Conservation (phyloP, 768 basidiomycete species). For the Calocybe indica region DNA sequence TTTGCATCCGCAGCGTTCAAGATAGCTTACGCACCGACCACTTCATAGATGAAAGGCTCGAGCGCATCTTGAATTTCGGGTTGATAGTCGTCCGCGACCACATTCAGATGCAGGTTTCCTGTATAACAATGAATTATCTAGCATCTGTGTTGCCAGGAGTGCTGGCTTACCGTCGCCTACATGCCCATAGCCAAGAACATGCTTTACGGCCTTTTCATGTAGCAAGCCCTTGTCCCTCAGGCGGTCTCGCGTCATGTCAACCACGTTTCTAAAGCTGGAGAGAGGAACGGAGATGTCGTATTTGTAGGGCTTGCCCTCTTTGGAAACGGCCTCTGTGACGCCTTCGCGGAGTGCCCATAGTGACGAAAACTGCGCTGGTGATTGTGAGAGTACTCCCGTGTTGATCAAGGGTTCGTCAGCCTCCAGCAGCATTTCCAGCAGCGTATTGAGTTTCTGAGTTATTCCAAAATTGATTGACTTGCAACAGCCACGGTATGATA, state of each 20-base stretch:
- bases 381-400: conserved; percentile 90
- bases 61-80: conserved; percentile 81
- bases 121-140: conserved; percentile 1
- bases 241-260: conserved; percentile 73
- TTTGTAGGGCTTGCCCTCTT: conserved; percentile 94
- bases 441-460: conserved; percentile 72
- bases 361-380: conserved; percentile 81
- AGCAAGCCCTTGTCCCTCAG: conserved; percentile 66
- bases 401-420: conserved; percentile 72
- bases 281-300: conserved; percentile 93
- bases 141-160: not conserved
- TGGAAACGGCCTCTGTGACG: conserved; percentile 86
- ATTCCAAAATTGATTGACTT: not conserved
- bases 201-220: conserved; percentile 68
- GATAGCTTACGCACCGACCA: conserved; percentile 56
- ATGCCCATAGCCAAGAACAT: conserved; percentile 92
- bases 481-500: not conserved
- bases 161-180: conserved; percentile 81
- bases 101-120: conserved; percentile 95
- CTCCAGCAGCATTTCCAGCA: conserved; percentile 75
- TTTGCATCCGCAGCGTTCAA: not conserved
- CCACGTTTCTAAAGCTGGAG: conserved; percentile 78
- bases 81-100: conserved; percentile 77
- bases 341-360: conserved; percentile 92
- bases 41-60: conserved; percentile 94